These are phyloP conservation scores for Phytophthora sp. DNA, from an alignment of 352 stramenopile species.

Conservation along the genomic window DNA sequence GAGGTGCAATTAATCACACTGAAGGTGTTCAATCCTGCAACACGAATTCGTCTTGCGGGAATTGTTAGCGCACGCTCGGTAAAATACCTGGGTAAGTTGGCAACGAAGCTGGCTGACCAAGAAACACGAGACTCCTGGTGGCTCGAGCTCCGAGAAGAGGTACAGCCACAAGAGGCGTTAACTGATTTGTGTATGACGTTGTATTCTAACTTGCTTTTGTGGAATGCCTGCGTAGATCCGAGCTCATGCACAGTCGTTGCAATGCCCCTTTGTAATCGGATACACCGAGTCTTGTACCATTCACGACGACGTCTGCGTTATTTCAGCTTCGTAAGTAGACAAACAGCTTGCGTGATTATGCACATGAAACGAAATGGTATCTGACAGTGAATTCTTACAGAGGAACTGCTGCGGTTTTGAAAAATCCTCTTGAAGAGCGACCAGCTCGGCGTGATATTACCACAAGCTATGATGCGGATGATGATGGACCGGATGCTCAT, in stretches of 20 bases:
- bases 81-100: constrained; percentile 92
- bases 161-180: constrained; percentile 23
- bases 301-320: constrained; percentile 97
- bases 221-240: constrained; percentile 70
- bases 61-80: constrained; percentile 89
- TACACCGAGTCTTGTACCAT: constrained; percentile 97
- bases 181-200: no score
- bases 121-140: constrained; percentile 98
- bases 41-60: constrained; percentile 76
- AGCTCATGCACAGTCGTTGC: constrained; percentile 95
- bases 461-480: constrained; percentile 48
- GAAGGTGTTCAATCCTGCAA: constrained; percentile 90
- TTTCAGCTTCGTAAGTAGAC: constrained; percentile 95
- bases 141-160: constrained; percentile 96
- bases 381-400: no score
- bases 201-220: no score
- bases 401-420: constrained; percentile 79
- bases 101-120: constrained; percentile 96
- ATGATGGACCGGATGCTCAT: constrained; percentile 40
- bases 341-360: no score
- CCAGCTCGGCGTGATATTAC: constrained; percentile 36
- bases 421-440: constrained; percentile 63
- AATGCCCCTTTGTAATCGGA: constrained; percentile 96
- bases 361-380: no score
- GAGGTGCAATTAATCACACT: constrained; percentile 96